Evolutionary conservation across 2,329 filamentous ascomycete species (phyloP), one percentile per base, ranked within the genome.

Genomic region (Venturiaceae sp.): DNA sequence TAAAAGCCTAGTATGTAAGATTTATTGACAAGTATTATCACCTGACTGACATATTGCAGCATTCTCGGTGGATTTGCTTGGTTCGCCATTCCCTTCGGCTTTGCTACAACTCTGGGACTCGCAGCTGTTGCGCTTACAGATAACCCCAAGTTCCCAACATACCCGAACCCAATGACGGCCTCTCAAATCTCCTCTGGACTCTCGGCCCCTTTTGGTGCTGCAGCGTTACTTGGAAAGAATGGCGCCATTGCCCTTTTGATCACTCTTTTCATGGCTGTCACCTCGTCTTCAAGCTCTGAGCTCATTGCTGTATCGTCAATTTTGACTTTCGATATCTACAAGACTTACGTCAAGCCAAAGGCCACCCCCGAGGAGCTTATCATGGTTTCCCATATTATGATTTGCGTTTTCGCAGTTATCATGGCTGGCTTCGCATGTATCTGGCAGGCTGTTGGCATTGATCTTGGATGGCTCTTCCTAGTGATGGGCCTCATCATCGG

Each of bases 1-100:
- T 76, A 0, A 66, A 64, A 55, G 74, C 66, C 11, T 70, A 70
- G 46, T 65, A 69, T 32, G n/a, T 50, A 5, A 26, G 44, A 50
- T 23, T 23, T 50, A 50, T 9, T 13, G 6, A 30, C 1, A n/a
- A n/a, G n/a, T n/a, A 16, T 11, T 14, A 7, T 9, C 11, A 9
- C 11, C 30, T 16, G 9, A 11, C 5, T 11, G 2, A 5, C 3
- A 16, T 62, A 13, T 19, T 9, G 23, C 5, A 50, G 11, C 8
- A 50, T 8, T 66, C 79, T 3, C 75, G 74, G 23, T 19, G 75
- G 75, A 0, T 64, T 79, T 6, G 75, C 74, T 3, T 78, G 75
- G 71, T 77, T 77, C 60, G 76, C 74, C 4, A 76, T 79, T n/a
- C 76, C 76, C 0, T 78, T 76, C 53, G 71, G 72, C 1, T 73